Evolutionary conservation across 257 asterid species (phyloP), one percentile per base, ranked within the genome.

Genomic region (Echites panduratus): DNA sequence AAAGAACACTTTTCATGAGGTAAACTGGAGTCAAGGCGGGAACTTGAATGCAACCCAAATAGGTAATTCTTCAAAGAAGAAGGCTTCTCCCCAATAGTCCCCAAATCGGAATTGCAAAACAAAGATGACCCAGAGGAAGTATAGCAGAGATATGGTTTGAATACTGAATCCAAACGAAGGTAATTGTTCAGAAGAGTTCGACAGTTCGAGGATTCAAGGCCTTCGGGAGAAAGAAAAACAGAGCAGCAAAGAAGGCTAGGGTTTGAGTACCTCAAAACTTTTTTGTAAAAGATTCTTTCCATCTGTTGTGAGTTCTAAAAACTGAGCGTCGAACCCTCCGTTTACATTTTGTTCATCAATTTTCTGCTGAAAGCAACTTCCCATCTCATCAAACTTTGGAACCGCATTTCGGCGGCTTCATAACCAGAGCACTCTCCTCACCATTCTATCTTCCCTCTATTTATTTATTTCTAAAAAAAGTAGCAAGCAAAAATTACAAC

Each of bases 111-210:
- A 64, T 5, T n/a, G 66, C 66, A 64, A 38, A 66, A 7, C 14
- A 70, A 73, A 50, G 72, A 67, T 48, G 44, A 73, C 53, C 54
- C 41, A 38, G 44, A 56, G 73, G 79, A 79, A 66, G 66, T 76
- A 78, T 73, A 22, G 75, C 63, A 54, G 47, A 68, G 22, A 67
- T 59, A 64, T 45, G 75, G 49, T 47, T 27, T 27, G 26, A 16
- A 26, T 1, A 43, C 41, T 24, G 77, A 73, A 72, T 70, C 45
- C 27, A 73, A 44, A 41, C 50, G 76, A 40, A 17, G 47, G 43
- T 62, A 29, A 77, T 45, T 27, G 73, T 75, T 7, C 32, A 50
- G 72, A 49, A 49, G 52, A 11, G 17, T 26, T 58, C 19, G 40
- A 26, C 7, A 58, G 40, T 12, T 58, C 0, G 20, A 26, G 40